Evolutionary conservation across 2,329 filamentous ascomycete genomes (phyloP).

Genomic region (Botrytis aclada): DNA sequence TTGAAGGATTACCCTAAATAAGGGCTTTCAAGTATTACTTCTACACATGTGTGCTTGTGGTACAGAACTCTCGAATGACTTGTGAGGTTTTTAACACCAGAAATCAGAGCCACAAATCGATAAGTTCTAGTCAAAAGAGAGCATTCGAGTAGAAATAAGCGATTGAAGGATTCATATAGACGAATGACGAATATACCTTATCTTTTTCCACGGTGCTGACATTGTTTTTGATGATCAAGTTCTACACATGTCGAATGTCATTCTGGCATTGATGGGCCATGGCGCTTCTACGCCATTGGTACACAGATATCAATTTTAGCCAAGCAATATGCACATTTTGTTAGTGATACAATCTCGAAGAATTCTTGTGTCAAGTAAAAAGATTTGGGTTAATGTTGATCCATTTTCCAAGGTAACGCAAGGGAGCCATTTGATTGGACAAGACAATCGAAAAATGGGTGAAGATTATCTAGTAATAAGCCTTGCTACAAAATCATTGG

Average conservation of each 20-base stretch:
- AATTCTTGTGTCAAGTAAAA: conserved; percentile 14
- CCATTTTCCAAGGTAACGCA: conserved; percentile 17
- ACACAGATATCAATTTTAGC: conserved; percentile 7
- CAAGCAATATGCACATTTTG: conserved; percentile 17
- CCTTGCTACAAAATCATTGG: conserved; percentile 11
- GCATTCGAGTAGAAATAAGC: conserved; percentile 10
- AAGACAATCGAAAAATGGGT: neutral
- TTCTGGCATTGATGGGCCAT: conserved; percentile 14
- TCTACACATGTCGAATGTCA: conserved; percentile 15
- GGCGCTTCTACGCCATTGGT: conserved; percentile 16
- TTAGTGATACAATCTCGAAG: conserved; percentile 19
- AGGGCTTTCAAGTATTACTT: conserved; percentile 14
- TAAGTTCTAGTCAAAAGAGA: conserved; percentile 4
- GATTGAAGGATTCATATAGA: conserved; percentile 19
- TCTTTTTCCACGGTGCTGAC: conserved; percentile 4
- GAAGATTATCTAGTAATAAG: neutral
- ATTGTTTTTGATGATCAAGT: conserved; percentile 1
- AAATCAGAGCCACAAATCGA: conserved; percentile 15
- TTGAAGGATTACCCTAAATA: conserved; percentile 72
- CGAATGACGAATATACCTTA: conserved; percentile 17
- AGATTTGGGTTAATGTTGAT: conserved; percentile 11
- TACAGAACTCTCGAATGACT: conserved; percentile 18
- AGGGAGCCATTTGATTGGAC: conserved; percentile 13
- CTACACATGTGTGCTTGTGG: conserved; percentile 16
- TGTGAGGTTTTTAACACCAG: conserved; percentile 14